A percentile compares a stretch with the other conserved stretches of the same genome.
Evolutionary conservation across 192 early-diverging fungal genomes (phyloP).

Genomic region (Umbelopsis ramanniana): DNA sequence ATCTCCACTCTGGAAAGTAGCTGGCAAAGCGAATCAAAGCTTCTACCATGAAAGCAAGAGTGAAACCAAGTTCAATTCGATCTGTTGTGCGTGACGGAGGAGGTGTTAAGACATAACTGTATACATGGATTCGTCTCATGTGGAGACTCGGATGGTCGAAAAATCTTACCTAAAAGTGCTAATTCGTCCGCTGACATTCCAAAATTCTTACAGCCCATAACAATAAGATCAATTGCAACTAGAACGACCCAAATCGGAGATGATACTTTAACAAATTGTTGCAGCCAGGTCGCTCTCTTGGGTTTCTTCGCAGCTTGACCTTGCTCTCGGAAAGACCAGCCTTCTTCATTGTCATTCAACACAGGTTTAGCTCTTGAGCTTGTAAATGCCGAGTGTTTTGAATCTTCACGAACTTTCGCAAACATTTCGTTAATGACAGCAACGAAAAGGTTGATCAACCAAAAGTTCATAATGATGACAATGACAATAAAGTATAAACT

Average conservation of each 20-base stretch:
- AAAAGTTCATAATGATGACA: conserved; percentile 65
- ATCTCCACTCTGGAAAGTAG: conserved; percentile 33
- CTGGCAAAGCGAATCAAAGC: conserved; percentile 47
- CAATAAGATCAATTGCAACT: conserved; percentile 53
- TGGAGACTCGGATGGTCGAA: too few relatives aligned
- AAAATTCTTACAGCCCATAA: conserved; percentile 50
- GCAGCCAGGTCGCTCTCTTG: conserved; percentile 10
- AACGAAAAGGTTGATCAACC: conserved; percentile 68
- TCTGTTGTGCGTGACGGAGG: conserved; percentile 29
- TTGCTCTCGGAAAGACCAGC: conserved; percentile 34
- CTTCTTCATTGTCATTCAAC: conserved; percentile 38
- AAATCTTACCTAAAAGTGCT: conserved; percentile 38
- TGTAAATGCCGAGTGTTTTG: conserved; percentile 61
- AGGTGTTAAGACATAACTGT: conserved; percentile 5
- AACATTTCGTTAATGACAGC: conserved; percentile 70
- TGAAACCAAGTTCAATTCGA: conserved; percentile 49
- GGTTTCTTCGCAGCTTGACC: background rate
- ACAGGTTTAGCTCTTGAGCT: conserved; percentile 41
- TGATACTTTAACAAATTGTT: conserved; percentile 28
- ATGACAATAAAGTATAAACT: conserved; percentile 59
- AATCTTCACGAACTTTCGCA: conserved; percentile 66
- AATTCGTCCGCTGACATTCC: conserved; percentile 28
- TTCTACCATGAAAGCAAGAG: conserved; percentile 53
- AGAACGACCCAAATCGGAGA: conserved; percentile 47
- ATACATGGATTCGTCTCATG: background rate